Conservation (phyloP, 2,329 filamentous ascomycete genomes). For the Verruconis gallopava region DNA sequence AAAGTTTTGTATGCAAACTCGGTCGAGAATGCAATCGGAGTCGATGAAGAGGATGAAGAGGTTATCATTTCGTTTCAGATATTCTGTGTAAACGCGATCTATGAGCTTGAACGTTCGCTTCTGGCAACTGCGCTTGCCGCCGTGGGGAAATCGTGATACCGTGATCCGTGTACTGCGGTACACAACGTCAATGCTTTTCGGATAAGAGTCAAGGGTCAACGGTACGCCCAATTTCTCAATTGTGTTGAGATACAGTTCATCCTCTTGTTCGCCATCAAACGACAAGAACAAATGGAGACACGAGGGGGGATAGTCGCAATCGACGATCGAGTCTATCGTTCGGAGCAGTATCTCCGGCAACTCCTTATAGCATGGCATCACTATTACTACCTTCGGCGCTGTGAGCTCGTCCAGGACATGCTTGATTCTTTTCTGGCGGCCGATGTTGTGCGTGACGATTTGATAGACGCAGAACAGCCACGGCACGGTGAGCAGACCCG, state of each 20-base stretch:
- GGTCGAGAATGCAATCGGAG: slow-evolving; percentile 89
- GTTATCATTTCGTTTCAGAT: slow-evolving; percentile 77
- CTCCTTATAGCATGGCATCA: slow-evolving; percentile 96
- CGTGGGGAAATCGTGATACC: slow-evolving; percentile 81
- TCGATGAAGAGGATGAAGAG: slow-evolving; percentile 95
- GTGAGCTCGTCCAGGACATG: slow-evolving; percentile 70
- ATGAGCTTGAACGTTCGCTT: slow-evolving; percentile 89
- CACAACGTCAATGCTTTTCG: slow-evolving; percentile 77
- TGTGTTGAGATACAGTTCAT: slow-evolving; percentile 78
- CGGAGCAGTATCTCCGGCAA: slow-evolving; percentile 71
- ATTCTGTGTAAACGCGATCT: slow-evolving; percentile 80
- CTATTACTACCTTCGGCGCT: slow-evolving; percentile 85
- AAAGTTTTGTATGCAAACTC: slow-evolving; percentile 88
- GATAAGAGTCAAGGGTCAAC: slow-evolving; percentile 61
- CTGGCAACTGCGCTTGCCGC: slow-evolving; percentile 87
- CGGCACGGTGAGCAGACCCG: slow-evolving; percentile 69
- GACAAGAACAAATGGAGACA: slow-evolving; percentile 93
- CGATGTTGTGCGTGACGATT: slow-evolving; percentile 74
- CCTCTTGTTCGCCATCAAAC: slow-evolving; percentile 81
- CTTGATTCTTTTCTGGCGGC: slow-evolving; percentile 69
- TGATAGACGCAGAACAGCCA: slow-evolving; percentile 92
- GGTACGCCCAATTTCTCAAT: slow-evolving; percentile 76
- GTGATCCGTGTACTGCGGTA: slow-evolving; percentile 78
- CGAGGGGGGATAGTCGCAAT: slow-evolving; percentile 82
- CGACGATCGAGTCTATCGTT: slow-evolving; percentile 81